Conservation (phyloP, 139 green algal species). For the Micromonas pusilla region DNA sequence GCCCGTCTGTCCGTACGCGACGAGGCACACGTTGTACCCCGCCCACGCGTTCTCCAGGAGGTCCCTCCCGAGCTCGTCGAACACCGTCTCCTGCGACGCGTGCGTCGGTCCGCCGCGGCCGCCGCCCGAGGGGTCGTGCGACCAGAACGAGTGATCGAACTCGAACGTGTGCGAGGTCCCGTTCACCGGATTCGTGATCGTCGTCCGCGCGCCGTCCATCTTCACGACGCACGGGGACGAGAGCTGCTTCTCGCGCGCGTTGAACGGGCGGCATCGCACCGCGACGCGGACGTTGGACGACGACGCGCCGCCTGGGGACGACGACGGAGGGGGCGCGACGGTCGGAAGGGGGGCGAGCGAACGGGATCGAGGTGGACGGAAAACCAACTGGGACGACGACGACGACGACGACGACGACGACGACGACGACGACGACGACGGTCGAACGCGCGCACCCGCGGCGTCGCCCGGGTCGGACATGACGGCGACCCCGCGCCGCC, state of each 20-base stretch:
- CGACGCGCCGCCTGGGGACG: background rate
- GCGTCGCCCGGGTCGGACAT: too few species aligned
- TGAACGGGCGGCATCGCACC: constrained; percentile 53
- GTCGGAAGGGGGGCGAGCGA: background rate
- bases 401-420: background rate
- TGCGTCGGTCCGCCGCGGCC: background rate
- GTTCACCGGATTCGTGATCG: background rate
- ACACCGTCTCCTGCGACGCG: constrained; percentile 20
- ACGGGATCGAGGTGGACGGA: background rate
- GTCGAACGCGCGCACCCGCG: background rate
- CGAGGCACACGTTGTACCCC: constrained; percentile 27
- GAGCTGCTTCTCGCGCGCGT: constrained; percentile 25
- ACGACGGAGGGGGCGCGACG: background rate
- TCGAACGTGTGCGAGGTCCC: background rate
- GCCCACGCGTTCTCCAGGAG: constrained; percentile 14
- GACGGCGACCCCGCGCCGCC: too few species aligned
- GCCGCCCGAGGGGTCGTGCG: background rate
- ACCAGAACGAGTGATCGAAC: constrained; percentile 8
- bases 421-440: background rate
- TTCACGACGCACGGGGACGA: background rate
- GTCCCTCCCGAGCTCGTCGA: constrained; percentile 9
- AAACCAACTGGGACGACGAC: background rate
- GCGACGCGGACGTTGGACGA: constrained; percentile 27
- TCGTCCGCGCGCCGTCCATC: background rate
- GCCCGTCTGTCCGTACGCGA: constrained; percentile 30